Evolutionary conservation across 2,329 filamentous ascomycete species (phyloP), one percentile per base, ranked within the genome.

Genomic region (Aspergillus ochraceus): DNA sequence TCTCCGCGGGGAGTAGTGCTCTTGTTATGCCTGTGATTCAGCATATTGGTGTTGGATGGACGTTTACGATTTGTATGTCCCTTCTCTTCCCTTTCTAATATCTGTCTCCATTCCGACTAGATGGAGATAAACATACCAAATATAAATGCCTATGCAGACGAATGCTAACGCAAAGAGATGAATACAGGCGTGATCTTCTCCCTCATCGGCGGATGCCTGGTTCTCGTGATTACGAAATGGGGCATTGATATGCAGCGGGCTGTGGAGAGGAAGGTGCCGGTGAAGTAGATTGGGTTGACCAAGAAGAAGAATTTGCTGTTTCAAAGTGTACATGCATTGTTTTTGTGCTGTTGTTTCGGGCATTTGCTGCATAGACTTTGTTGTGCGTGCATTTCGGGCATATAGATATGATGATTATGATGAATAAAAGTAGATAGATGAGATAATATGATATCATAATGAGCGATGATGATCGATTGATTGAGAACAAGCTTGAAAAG

Each of bases 11-110:
- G 3, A 89, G 85, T 0, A 90, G 86, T 6, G 90, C 88, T 0
- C 84, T 86, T 0, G 90, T 90, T 60, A 78, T 94, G 55, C 91
- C 91, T 0, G 85, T 88, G 10, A 84, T 93, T 30, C 78, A 90
- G 60, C 78, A 75, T 26, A 89, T 94, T 58, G 91, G 91, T 4
- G 87, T 94, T 0, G 91, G 91, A 0, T 92, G 90, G 89, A 92
- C 92, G 71, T 88, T 85, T 59, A 93, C 90, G 0, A 88, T 92
- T 59, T 85, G 83, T 68, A 80, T 84, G 6, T 64, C 52, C 22
- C 19, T 17, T 19, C 46, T 10, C 6, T 4, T 86, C 60, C 64
- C 87, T 86, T 58, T 65, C 87, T 71, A 29, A 12, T 22, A 17
- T 20, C 8, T 45, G 6, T 12, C 26, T 29, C 8, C 26, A 8